These are phyloP conservation scores for Candida orba DNA, from an alignment of 805 yeast genomes.

Conservation along the genomic window DNA sequence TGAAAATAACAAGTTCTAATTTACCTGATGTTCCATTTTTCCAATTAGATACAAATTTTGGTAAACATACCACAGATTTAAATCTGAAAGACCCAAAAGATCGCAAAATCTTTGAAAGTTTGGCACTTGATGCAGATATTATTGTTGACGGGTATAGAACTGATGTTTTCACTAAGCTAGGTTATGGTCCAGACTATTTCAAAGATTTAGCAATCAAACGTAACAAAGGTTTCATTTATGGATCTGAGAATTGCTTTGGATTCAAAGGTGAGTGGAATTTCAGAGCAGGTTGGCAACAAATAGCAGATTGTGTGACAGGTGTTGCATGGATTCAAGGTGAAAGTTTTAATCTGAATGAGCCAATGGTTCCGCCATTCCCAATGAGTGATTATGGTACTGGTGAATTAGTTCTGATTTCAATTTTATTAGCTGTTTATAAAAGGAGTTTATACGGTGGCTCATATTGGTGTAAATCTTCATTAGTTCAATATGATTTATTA, in stretches of 20 bases:
- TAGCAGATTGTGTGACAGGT: conserved; percentile 7
- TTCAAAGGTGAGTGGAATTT: conserved; percentile 2
- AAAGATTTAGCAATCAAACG: conserved; percentile 1
- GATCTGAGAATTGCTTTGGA: conserved; percentile 7
- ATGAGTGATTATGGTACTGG: conserved; percentile 8
- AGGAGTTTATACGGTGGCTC: conserved; percentile 5
- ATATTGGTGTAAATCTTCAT: conserved; percentile 6
- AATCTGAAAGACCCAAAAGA: not conserved
- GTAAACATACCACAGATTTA: conserved; percentile 1
- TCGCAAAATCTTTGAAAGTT: not conserved
- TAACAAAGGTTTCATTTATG: conserved; percentile 5
- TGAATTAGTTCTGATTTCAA: conserved; percentile 4
- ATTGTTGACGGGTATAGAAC: conserved; percentile 7
- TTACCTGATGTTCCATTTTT: conserved; percentile 7
- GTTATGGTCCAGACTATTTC: conserved; percentile 3
- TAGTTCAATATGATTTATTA: conserved; percentile 5
- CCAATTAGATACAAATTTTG: conserved; percentile 5
- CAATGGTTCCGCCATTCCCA: conserved; percentile 7
- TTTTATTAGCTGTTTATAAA: conserved; percentile 1
- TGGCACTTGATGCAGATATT: conserved; percentile 4
- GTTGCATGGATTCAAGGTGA: conserved; percentile 8
- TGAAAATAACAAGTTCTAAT: conserved; percentile 1
- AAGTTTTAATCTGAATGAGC: conserved; percentile 1
- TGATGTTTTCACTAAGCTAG: conserved; percentile 3
- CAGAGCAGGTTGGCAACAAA: conserved; percentile 7